Evolutionary conservation across 176 grass and related monocot species (phyloP), one percentile per base, ranked within the genome.

Genomic region (Carex pumila): DNA sequence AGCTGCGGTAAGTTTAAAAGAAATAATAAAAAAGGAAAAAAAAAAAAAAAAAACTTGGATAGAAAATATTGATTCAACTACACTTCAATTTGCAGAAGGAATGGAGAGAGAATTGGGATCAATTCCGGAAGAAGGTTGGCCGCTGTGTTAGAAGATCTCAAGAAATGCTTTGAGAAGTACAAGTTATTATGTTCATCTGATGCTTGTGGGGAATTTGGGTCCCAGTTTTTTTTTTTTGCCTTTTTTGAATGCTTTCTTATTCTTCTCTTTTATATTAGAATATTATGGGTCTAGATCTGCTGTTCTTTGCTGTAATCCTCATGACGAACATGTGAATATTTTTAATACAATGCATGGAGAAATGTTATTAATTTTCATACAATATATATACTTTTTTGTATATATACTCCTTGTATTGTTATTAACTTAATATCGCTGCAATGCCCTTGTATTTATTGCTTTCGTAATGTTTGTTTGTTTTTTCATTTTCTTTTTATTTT

Each of bases 111-210:
- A 64, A 14, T 22, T 84, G 80, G 59, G 86, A 88, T 30, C 55
- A 65, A 49, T 88, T 88, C 86, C 84, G 75, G 70, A 88, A 88
- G 81, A 88, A 88, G 69, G 86, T 88, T 29, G 12, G 81, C 25
- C 81, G 81, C 54, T 68, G 52, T 11, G 86, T 88, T 25, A 77
- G 86, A 88, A 62, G 63, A 79, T 88, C 81, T 21, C 81, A 88
- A 55, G 86, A 88, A 79, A 88, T 88, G 86, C 21, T 88, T 59
- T 88, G 69, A 88, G 22, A 79, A 84, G 62, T 10, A 11, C 7
- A 45, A 45, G 22, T 65, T 4, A 2, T 25, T 65, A 3, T 12
- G 62, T 65, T 65, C 21, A 65, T 32, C 62, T 32, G 62, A 65
- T 65, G 3, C 12, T 10, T 50, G 10, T 50, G 47, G 9, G 47